phyloP scores from a whole-genome alignment of 495 filamentous ascomycete species.

The Rusavskia elegans region DNA sequence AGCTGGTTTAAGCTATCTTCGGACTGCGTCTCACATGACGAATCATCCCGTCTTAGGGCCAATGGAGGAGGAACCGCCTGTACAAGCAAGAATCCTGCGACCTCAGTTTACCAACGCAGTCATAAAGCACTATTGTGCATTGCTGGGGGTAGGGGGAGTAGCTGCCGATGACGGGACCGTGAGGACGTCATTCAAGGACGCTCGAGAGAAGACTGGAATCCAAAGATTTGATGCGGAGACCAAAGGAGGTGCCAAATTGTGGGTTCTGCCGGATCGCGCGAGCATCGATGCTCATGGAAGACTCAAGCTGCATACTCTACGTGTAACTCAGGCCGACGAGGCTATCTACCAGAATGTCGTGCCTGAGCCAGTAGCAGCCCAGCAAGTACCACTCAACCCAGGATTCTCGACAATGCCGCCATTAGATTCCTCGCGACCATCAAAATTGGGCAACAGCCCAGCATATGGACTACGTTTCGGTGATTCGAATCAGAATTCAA shows the following conservation, averaged over 20 bases:
- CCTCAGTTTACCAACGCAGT: slow-evolving; percentile 2
- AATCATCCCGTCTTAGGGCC: slow-evolving; percentile 82
- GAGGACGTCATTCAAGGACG: background rate
- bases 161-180: slow-evolving; percentile 25
- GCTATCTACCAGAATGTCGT: slow-evolving; percentile 28
- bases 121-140: slow-evolving; percentile 19
- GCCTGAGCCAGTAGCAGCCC: background rate
- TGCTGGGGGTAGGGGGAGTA: slow-evolving; percentile 36
- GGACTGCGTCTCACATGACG: slow-evolving; percentile 47
- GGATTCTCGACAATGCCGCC: background rate
- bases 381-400: background rate
- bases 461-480: background rate
- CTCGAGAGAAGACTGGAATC: slow-evolving; percentile 18
- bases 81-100: slow-evolving; percentile 52
- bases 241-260: slow-evolving; percentile 50
- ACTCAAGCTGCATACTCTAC: slow-evolving; percentile 32
- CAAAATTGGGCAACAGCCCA: background rate
- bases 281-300: slow-evolving; percentile 43
- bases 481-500: background rate
- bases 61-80: slow-evolving; percentile 40
- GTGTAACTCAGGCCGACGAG: slow-evolving; percentile 27
- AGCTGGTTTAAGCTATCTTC: slow-evolving; percentile 72
- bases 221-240: slow-evolving; percentile 39
- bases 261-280: slow-evolving; percentile 40
- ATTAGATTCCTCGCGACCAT: background rate